phyloP scores from a whole-genome alignment of 306 rosid genomes.

The Benincasa hispida region DNA sequence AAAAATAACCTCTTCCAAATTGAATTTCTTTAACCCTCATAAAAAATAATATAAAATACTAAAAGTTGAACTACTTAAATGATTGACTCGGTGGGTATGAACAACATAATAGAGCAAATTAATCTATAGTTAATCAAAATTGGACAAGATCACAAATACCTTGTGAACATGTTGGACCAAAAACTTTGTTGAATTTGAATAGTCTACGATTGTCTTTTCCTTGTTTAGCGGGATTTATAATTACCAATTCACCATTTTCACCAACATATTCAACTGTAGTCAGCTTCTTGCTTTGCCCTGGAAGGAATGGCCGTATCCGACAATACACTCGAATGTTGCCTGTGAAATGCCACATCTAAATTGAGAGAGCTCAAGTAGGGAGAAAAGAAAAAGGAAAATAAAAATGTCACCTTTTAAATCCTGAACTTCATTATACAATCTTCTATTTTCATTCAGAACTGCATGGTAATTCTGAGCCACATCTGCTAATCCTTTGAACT shows the following conservation, averaged over 20 bases:
- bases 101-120: not conserved
- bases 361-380: not conserved
- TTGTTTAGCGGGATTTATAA: conserved; percentile 75
- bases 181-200: conserved; percentile 90
- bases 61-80: not conserved
- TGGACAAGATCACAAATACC: conserved; percentile 32
- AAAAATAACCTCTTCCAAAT: not conserved
- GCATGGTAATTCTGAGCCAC: conserved; percentile 81
- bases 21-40: no score
- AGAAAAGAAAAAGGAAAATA: not conserved
- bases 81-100: not conserved
- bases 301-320: conserved; percentile 93
- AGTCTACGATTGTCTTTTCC: conserved; percentile 74
- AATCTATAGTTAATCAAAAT: not conserved
- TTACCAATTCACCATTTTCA: conserved; percentile 77
- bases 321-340: conserved; percentile 97
- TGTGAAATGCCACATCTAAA: conserved; percentile 15
- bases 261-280: conserved; percentile 73
- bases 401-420: conserved; percentile 75
- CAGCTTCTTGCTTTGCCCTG: conserved; percentile 71
- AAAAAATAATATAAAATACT: no score
- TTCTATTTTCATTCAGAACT: conserved; percentile 77
- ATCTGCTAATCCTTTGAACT: conserved; percentile 76
- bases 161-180: conserved; percentile 72
- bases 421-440: conserved; percentile 88